phyloP scores from a whole-genome alignment of 139 green algal species.

The Tetradesmus obliquus region DNA sequence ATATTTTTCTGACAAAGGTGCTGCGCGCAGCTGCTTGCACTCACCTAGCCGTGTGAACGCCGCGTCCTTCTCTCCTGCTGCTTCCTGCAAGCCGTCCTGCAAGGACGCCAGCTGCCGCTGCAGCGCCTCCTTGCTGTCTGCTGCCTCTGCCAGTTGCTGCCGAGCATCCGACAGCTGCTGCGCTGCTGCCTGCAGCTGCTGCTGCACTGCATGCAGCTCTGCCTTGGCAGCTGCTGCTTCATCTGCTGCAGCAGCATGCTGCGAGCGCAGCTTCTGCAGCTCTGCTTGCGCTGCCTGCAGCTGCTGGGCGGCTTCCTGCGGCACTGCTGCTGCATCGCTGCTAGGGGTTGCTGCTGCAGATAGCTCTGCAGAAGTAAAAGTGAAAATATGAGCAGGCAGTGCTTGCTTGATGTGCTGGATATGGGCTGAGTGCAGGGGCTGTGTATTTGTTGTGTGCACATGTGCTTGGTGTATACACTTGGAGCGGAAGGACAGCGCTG shows the following conservation, averaged over 20 bases:
- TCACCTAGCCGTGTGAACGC: constrained; percentile 3
- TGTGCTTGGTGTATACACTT: too few species aligned
- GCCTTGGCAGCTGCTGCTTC: background rate
- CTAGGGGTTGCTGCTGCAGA: background rate
- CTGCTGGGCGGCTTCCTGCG: background rate
- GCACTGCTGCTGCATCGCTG: background rate
- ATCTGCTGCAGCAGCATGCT: background rate
- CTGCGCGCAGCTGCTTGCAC: background rate
- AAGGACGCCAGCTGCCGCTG: constrained; percentile 32
- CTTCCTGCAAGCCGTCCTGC: constrained; percentile 17
- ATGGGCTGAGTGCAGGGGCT: too few species aligned
- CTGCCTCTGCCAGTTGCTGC: constrained; percentile 37
- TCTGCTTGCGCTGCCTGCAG: background rate
- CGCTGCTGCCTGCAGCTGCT: constrained; percentile 28
- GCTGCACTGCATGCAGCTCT: background rate
- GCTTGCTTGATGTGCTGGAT: too few species aligned
- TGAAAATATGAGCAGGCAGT: too few species aligned
- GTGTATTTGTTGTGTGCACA: too few species aligned
- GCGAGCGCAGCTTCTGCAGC: background rate
- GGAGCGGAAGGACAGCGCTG: background rate
- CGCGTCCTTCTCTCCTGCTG: constrained; percentile 15
- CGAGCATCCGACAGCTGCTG: constrained; percentile 32
- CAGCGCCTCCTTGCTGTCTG: constrained; percentile 9
- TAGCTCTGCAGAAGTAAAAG: background rate
- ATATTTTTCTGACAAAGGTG: background rate